Base-by-base conservation (phyloP, 805 yeast genomes). In the Candida pini region DNA sequence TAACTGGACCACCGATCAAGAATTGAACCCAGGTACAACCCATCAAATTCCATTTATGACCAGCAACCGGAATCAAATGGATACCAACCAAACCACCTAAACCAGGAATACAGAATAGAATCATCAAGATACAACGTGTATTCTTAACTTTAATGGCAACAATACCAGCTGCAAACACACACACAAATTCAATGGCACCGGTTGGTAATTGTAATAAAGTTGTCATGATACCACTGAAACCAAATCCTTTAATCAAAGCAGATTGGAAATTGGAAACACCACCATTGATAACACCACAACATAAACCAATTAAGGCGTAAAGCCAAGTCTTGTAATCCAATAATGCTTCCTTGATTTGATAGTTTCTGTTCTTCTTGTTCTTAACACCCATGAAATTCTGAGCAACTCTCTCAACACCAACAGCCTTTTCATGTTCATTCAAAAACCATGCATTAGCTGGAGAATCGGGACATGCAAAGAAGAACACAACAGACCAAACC, bases 221-320 rank as follows among this genome's bases (percentile, higher is more conserved):
- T 32, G 42, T 33, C 27, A 38, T 24, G 9, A 40, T 30, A n/a
- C 53, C 41, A 10, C 48, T 28, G 35, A 41, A 58, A 3, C 55
- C 54, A 35, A 51, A 43, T 26, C 68, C 67, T 51, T 51, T 44
- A 62, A 73, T 49, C 23, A 71, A 49, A 34, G 70, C 63, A 30
- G 69, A 59, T 31, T 62, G 59, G 41, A 72, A 71, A 47, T 65
- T 69, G 12, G 75, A 61, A 23, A 68, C 49, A 33, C 77, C 82
- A 45, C 80, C 81, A 43, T 73, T 71, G 30, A 79, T 78, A 35
- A 78, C 63, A 36, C 66, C 53, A 27, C 69, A 48, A 15, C 66
- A 56, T 38, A 50, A 50, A 43, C 30, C 57, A 45, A 49, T 53
- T 32, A 52, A 54, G 53, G 26, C 66, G 51, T 44, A 36, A 4